Conservation (phyloP, 768 basidiomycete genomes). For the Strobilomyces echinocephalus region DNA sequence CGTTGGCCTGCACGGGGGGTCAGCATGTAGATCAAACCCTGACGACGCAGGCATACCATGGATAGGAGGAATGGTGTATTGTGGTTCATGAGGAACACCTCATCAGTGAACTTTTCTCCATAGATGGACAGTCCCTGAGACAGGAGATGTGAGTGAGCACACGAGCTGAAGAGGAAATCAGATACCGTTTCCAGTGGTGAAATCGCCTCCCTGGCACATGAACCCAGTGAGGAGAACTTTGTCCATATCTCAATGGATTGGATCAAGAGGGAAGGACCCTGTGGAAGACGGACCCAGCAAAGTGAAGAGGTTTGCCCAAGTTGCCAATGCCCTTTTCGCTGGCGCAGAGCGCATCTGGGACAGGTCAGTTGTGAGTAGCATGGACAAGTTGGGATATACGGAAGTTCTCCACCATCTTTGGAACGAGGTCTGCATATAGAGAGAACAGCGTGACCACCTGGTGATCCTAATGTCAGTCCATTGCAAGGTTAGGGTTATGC, state of each 20-base stretch:
- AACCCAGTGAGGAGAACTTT: slow-evolving; percentile 45
- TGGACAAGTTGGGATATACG: slow-evolving; percentile 41
- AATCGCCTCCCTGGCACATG: slow-evolving; percentile 89
- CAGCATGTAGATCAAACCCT: neutral
- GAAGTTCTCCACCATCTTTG: slow-evolving; percentile 93
- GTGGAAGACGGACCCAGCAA: slow-evolving; percentile 69
- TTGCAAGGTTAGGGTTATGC: too few relatives aligned
- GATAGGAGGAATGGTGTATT: slow-evolving; percentile 87
- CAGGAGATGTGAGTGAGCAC: neutral
- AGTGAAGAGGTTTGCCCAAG: slow-evolving; percentile 62
- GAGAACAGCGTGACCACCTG: slow-evolving; percentile 69
- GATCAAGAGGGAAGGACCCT: slow-evolving; percentile 34
- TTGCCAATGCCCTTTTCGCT: slow-evolving; percentile 70
- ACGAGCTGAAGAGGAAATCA: neutral
- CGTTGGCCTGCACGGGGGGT: slow-evolving; percentile 63
- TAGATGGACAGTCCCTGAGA: slow-evolving; percentile 83
- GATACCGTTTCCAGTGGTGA: slow-evolving; percentile 76
- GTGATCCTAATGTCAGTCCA: too few relatives aligned
- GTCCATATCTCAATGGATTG: slow-evolving; percentile 15
- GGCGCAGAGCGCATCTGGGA: slow-evolving; percentile 71
- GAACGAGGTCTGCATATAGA: slow-evolving; percentile 82
- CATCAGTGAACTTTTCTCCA: slow-evolving; percentile 94
- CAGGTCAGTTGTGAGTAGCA: neutral
- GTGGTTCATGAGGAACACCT: slow-evolving; percentile 71
- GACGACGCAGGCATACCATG: slow-evolving; percentile 53